phyloP scores from a whole-genome alignment of 805 yeast genomes.

The Komagataella pastoris region DNA sequence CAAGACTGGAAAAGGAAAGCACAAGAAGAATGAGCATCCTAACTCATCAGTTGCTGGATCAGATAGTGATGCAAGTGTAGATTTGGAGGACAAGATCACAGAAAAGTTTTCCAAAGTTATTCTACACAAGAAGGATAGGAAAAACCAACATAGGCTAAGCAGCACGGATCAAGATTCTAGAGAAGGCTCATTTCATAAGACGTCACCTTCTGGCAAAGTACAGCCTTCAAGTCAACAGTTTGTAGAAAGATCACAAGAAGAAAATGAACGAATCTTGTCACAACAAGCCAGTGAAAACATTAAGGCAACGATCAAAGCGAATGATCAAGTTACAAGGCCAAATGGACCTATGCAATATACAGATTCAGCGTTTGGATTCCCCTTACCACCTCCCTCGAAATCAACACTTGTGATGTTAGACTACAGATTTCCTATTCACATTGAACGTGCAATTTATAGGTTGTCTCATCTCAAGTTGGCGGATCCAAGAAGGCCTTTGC shows the following conservation, averaged over 20 bases:
- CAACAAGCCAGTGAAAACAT: conserved; percentile 4
- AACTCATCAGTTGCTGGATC: not conserved
- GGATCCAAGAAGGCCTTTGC: conserved; percentile 79
- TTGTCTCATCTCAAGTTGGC: conserved; percentile 88
- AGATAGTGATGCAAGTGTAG: not conserved
- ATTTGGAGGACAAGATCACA: not conserved
- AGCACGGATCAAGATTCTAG: not conserved
- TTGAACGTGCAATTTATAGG: conserved; percentile 90
- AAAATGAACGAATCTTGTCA: not conserved
- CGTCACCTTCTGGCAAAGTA: conserved; percentile 2
- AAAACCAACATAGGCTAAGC: not conserved
- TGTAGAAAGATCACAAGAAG: not conserved
- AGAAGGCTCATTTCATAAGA: not conserved
- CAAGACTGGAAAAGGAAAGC: not conserved
- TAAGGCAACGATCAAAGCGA: conserved; percentile 13
- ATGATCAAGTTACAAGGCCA: conserved; percentile 25
- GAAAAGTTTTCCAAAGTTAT: not conserved
- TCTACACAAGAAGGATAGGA: not conserved
- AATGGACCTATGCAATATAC: conserved; percentile 48
- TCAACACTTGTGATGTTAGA: conserved; percentile 74
- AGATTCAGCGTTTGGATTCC: conserved; percentile 82
- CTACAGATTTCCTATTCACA: conserved; percentile 84
- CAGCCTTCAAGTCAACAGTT: conserved; percentile 3
- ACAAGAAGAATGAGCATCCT: not conserved
- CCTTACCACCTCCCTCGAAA: conserved; percentile 66